Base-by-base conservation (phyloP, 2,329 filamentous ascomycete genomes). In the Graphilbum fragrans region DNA sequence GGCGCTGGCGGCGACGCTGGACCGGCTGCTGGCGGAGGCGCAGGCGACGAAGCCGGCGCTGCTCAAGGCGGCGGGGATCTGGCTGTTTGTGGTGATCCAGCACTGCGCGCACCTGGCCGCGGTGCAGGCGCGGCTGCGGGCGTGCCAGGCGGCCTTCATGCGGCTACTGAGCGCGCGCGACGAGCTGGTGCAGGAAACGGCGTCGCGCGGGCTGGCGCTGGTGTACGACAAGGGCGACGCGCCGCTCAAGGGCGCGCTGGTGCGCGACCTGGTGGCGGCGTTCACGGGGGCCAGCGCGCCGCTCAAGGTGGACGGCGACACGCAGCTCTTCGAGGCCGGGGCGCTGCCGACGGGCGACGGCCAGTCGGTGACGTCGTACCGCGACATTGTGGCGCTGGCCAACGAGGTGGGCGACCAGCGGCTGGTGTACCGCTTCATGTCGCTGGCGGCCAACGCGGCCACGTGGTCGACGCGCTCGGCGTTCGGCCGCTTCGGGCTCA, bases 371-470 rank as follows among this genome's bases (percentile, higher is more conserved):
- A 95, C 86, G 0, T 96, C 90, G 0, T 98, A 98, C 65, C 94
- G 94, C 57, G 92, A 98, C 55, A 96, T 98, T 50, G 84, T 98
- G 59, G 92, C 73, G 50, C 68, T 98, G 37, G 92, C 92, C n/a
- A 86, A 90, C 35, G 92, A 98, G 62, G 88, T 95, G 27, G 92
- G 92, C 11, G 90, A 98, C 53, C 90, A 92, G 44, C 88, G 84
- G 51, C 68, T 98, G n/a, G 85, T 96, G 1, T 98, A 98, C 65
- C 86, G 88, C 46, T 96, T 98, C 63, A 98, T 98, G 92, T 90
- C 88, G 1, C 71, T 98, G 50, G 92, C 92, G 3, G 86, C 87
- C 2, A 94, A 95, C 54, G 93, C 94, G 37, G 87, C 88, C 1
- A 93, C 94, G 16, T 98, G 92, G 92, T 90, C 87, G 2, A 94